Evolutionary conservation across 805 yeast species (phyloP), one percentile per base, ranked within the genome.

Genomic region (Phaffomyces thermotolerans): DNA sequence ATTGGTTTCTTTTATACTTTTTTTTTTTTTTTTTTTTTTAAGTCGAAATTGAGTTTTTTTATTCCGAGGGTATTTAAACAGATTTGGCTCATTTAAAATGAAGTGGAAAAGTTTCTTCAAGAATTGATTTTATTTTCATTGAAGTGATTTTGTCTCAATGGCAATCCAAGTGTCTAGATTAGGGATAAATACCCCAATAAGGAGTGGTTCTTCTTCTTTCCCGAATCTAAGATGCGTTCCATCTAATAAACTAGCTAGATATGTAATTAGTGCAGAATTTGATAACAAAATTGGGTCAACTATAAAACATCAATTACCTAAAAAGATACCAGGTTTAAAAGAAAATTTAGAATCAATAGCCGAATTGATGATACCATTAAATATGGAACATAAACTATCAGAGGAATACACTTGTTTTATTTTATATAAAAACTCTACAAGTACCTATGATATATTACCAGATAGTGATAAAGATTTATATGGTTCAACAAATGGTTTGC

Each of bases 201-300:
- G 18, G 36, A 3, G 39, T 25, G 13, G 8, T 2, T 41, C 47
- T 3, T 45, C 48, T 2, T 40, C 36, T 18, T 29, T n/a, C 22
- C 37, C 40, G 20, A 13, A n/a, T 14, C 14, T 44, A 17, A 44
- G 42, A 14, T 41, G 46, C 20, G 37, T 49, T 5, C 13, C 42
- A 17, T 9, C 20, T 14, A 17, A 50, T 1, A 37, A 54, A 29
- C 73, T 78, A 52, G 74, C 76, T 14, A 75, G 75, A 42, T 81
- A 71, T 54, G 70, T 83, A 20, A 53, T 87, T 29, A 72, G 88
- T 6, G 84, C 91, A 1, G 90, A 84, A 62, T 89, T 88, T 59
- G 93, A 88, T 58, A 78, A 81, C 49, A 81, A 76, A 53, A 69
- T 77, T 43, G 96, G 96, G 0, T 81, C 93, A 0, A 67, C 75